Percentiles rank a stretch among this genome's conserved stretches.
These are phyloP conservation scores for Ophiocytium majus DNA, from an alignment of 352 stramenopile genomes.

Conservation along the genomic window DNA sequence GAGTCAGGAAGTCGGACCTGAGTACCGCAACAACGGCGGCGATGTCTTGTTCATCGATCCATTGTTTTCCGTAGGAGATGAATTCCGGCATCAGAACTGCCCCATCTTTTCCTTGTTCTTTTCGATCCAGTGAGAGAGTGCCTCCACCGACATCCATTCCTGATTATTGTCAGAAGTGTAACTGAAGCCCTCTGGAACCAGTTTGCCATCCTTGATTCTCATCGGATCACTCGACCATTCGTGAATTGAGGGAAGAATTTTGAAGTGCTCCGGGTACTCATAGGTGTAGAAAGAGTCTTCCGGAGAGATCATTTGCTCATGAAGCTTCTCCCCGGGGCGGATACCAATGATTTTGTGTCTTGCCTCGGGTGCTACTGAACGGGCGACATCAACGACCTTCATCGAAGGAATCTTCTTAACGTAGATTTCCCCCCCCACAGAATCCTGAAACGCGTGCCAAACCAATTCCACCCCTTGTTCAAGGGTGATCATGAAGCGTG, in stretches of 20 bases:
- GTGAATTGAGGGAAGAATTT: not conserved
- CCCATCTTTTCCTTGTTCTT: not conserved
- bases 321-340: not conserved
- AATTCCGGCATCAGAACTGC: not conserved
- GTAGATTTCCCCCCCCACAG: not conserved
- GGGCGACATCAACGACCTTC: not conserved
- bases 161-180: conserved; percentile 1
- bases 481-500: not conserved
- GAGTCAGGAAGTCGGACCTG: not conserved
- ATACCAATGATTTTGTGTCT: not conserved
- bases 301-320: conserved; percentile 8
- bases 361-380: not conserved
- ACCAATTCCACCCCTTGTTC: not conserved
- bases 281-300: not conserved
- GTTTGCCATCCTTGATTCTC: not conserved
- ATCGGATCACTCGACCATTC: not conserved
- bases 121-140: not conserved
- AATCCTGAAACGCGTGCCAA: not conserved
- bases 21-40: not conserved
- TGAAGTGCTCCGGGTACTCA: not conserved
- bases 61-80: not conserved
- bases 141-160: not conserved
- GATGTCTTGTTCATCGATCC: not conserved
- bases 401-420: conserved; percentile 2
- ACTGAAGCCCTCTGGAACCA: not conserved